Conservation (phyloP, 2,329 filamentous ascomycete genomes). For the Byssothecium circinans region DNA sequence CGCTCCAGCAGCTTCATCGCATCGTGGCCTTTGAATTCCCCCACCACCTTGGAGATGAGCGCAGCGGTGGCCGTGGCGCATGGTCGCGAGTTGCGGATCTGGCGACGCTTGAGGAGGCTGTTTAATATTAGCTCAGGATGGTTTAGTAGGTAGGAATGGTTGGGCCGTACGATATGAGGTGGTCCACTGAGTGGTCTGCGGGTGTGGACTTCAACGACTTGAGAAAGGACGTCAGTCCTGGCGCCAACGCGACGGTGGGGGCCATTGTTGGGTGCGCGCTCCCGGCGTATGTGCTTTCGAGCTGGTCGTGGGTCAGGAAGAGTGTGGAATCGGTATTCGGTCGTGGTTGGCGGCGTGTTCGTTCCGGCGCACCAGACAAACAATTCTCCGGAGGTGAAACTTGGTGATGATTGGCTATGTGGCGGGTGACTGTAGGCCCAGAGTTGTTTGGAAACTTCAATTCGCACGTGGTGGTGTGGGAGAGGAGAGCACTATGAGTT, state of each 20-base stretch:
- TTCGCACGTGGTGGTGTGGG: no score
- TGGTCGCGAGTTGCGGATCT: constrained; percentile 83
- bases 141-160: constrained; percentile 1
- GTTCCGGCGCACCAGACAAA: no score
- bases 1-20: constrained; percentile 77
- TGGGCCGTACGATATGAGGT: constrained; percentile 71
- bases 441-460: no score
- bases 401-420: no score
- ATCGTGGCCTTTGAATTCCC: constrained; percentile 75
- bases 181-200: constrained; percentile 81
- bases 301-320: not conserved
- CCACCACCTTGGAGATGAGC: constrained; percentile 83
- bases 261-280: constrained; percentile 19
- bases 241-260: constrained; percentile 54
- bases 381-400: no score
- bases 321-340: no score
- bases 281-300: not conserved
- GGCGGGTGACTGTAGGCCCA: no score
- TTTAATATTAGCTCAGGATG: constrained; percentile 1
- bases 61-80: constrained; percentile 91
- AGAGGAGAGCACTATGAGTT: no score
- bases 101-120: constrained; percentile 84
- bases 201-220: constrained; percentile 74
- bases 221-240: constrained; percentile 75
- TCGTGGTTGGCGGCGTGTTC: no score